A percentile compares a stretch with the other conserved stretches of the same genome.
Evolutionary conservation across 75 land plant species (phyloP).

Genomic region (Cupressus sempervirens): DNA sequence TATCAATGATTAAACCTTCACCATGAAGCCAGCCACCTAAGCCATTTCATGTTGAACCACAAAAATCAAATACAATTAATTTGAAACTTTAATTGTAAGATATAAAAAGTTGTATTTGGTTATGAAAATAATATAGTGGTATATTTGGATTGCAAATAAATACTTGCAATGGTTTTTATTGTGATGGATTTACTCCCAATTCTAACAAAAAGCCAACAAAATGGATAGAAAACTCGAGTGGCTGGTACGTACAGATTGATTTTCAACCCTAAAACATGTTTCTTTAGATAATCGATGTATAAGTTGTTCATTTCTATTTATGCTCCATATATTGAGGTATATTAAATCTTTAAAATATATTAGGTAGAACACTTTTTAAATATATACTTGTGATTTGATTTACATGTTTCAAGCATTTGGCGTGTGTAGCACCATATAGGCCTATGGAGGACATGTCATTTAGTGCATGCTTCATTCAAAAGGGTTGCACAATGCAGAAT

Average conservation of each 20-base stretch:
- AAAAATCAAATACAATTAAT: no score
- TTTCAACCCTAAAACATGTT: not conserved
- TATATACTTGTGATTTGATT: not conserved
- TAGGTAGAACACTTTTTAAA: not conserved
- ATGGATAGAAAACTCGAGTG: conserved; percentile 83
- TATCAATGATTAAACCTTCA: no score
- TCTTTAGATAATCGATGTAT: no score
- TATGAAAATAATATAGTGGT: no score
- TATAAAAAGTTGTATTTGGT: no score
- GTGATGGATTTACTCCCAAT: conserved; percentile 73
- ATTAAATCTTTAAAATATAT: not conserved
- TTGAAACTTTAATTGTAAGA: no score
- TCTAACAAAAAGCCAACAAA: conserved; percentile 50
- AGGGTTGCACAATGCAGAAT: conserved; percentile 76
- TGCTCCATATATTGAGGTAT: not conserved
- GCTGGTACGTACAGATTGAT: conserved; percentile 56
- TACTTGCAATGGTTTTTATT: no score
- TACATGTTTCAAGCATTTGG: conserved; percentile 80
- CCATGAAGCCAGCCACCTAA: no score
- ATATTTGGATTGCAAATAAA: no score
- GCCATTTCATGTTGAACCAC: no score
- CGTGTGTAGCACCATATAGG: conserved; percentile 51
- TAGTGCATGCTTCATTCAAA: conserved; percentile 78
- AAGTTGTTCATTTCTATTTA: no score
- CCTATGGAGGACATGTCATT: conserved; percentile 80